Conservation (phyloP, 768 basidiomycete genomes). For the Pholiota microspora region DNA sequence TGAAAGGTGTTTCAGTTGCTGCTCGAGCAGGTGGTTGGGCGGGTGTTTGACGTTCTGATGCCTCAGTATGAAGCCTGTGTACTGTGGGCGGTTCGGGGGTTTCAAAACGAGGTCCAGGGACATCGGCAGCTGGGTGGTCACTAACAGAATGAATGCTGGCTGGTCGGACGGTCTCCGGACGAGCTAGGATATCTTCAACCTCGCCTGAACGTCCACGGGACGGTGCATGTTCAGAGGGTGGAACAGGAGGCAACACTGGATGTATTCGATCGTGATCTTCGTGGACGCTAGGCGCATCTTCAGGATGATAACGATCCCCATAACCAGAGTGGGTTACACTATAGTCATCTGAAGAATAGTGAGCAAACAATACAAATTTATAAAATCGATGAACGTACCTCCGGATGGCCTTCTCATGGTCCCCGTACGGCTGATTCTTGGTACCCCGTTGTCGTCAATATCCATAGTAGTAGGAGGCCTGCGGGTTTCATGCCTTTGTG, state of each 20-base stretch:
- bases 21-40: constrained; percentile 24
- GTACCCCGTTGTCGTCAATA: constrained; percentile 12
- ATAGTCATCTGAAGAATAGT: constrained; percentile 8
- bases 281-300: background rate
- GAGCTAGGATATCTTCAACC: background rate
- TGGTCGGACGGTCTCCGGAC: background rate
- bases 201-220: background rate
- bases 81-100: constrained; percentile 2
- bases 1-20: constrained; percentile 35
- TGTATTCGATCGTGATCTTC: background rate
- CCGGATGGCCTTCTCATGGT: constrained; percentile 17
- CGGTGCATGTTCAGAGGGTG: background rate
- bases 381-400: constrained; percentile 9
- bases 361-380: background rate
- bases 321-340: background rate
- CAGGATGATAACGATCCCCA: background rate
- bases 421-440: constrained; percentile 11
- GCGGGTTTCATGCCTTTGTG: constrained; percentile 8
- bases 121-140: background rate
- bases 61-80: background rate
- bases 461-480: constrained; percentile 25
- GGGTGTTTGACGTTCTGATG: background rate
- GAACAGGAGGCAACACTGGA: background rate
- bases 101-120: background rate
- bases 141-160: background rate